Percentiles rank a stretch among this genome's conserved stretches.
These are phyloP conservation scores for Colletotrichum tabaci DNA, from an alignment of 2,329 filamentous ascomycete genomes.

Conservation along the genomic window DNA sequence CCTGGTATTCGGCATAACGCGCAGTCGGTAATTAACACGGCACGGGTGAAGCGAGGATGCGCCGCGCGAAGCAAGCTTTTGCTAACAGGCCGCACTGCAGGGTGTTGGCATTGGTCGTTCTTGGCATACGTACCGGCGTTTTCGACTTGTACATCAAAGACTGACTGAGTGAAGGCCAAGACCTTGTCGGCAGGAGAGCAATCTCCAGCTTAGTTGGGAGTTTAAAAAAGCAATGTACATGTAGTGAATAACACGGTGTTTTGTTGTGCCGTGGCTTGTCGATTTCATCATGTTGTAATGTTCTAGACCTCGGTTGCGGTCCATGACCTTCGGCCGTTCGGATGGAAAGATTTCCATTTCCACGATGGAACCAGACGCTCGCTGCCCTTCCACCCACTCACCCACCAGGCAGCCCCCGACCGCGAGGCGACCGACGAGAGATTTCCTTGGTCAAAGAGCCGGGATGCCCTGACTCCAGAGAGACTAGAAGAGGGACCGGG, in stretches of 20 bases:
- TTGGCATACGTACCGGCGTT: neutral
- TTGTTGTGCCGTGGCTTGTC: too few relatives aligned
- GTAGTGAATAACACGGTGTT: too few relatives aligned
- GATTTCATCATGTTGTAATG: too few relatives aligned
- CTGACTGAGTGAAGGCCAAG: too few relatives aligned
- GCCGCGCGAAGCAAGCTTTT: neutral
- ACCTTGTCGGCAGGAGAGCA: neutral
- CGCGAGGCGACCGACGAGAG: constrained; percentile 7
- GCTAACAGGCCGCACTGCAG: neutral
- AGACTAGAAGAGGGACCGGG: constrained; percentile 15
- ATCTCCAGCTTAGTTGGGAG: accelerated
- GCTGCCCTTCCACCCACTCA: too few relatives aligned
- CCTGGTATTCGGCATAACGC: neutral
- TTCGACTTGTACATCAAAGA: too few relatives aligned
- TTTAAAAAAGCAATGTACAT: accelerated
- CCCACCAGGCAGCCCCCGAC: neutral
- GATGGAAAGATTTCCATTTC: too few relatives aligned
- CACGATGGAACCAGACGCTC: neutral
- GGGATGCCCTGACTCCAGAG: constrained; percentile 1
- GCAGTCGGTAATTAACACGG: neutral
- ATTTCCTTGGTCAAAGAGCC: constrained; percentile 6
- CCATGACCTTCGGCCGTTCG: neutral
- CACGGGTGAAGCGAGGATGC: neutral
- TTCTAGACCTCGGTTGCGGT: too few relatives aligned
- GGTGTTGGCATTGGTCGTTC: neutral